phyloP scores from a whole-genome alignment of 805 yeast genomes.

The Lachancea sp. region DNA sequence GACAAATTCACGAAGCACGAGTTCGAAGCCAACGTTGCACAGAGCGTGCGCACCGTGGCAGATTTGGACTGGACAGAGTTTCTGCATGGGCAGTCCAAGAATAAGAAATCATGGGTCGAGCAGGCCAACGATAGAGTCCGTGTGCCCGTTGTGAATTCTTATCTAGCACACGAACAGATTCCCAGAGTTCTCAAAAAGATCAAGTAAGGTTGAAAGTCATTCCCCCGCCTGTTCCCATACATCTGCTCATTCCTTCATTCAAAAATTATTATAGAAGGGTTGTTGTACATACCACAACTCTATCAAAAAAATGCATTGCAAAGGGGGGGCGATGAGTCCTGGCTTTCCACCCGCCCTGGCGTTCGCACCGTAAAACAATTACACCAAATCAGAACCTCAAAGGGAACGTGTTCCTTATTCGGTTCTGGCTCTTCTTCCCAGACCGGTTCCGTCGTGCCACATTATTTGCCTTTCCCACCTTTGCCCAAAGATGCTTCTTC shows the following conservation, averaged over 20 bases:
- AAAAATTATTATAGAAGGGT: constrained; percentile 1
- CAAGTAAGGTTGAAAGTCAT: not conserved
- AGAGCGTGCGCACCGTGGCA: constrained; percentile 18
- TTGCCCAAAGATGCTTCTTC: constrained; percentile 25
- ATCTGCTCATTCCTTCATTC: not conserved
- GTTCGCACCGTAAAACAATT: no score
- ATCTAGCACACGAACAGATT: constrained; percentile 12
- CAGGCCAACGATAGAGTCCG: constrained; percentile 14
- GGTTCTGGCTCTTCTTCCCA: not conserved
- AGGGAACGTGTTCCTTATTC: no score
- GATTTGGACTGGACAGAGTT: constrained; percentile 19
- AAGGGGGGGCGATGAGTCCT: no score
- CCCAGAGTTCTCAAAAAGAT: constrained; percentile 5
- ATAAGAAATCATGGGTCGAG: constrained; percentile 18
- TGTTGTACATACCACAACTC: constrained; percentile 2
- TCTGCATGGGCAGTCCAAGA: constrained; percentile 8
- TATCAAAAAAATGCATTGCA: no score
- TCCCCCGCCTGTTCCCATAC: not conserved
- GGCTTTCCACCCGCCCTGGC: no score
- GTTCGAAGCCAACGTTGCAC: constrained; percentile 14
- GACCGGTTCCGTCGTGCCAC: not conserved
- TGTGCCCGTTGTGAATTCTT: constrained; percentile 10
- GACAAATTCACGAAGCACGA: constrained; percentile 11
- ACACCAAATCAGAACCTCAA: no score
- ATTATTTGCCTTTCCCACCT: constrained; percentile 23